Evolutionary conservation across 208 protist species (phyloP), one percentile per base, ranked within the genome.

Genomic region (Leishmania gerbilli): DNA sequence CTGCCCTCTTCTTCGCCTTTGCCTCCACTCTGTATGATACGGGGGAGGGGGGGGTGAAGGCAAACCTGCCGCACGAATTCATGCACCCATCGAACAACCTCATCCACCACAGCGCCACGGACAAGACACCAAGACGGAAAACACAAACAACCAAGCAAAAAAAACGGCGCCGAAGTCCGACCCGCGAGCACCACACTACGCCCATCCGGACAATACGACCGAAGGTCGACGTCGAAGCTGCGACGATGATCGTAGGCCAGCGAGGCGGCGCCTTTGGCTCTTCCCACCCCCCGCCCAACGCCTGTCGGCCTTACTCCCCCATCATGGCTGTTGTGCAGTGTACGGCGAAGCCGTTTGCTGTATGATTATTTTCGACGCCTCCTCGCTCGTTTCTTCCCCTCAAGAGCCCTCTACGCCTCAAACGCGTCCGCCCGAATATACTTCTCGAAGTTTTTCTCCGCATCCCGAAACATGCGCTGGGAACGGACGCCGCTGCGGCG

Each of bases 371-470:
- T 17, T 47, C 9, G n/a, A 31, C 40, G 7, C 62, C 21, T 19
- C 17, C 34, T 2, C 5, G 21, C 40, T 45, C 19, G 40, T 3
- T 34, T 78, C 49, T 67, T 62, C 1, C 1, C 24, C 27, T n/a
- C 21, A 42, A 62, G 19, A 37, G 11, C 76, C 37, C 67, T 21
- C 83, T 91, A 93, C 49, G 86, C 80, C 72, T 84, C 88, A 78
- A 91, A 95, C 83, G 93, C 91, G 69, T 88, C 53, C 13, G 84
- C 77, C 15, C 87, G 84, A 17, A 94, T 86, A 79, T 96, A 97
- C 53, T 93, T 90, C 40, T 84, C 88, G 74, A 91, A 97, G 62
- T 97, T 97, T 84, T 94, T 84, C 80, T 95, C 91, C 1, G 92
- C 92, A 80, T 96, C 91, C 15, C 89, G 88, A 71, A 95, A 55